Conservation (phyloP, 345 rosid species). For the Angophora floribunda region DNA sequence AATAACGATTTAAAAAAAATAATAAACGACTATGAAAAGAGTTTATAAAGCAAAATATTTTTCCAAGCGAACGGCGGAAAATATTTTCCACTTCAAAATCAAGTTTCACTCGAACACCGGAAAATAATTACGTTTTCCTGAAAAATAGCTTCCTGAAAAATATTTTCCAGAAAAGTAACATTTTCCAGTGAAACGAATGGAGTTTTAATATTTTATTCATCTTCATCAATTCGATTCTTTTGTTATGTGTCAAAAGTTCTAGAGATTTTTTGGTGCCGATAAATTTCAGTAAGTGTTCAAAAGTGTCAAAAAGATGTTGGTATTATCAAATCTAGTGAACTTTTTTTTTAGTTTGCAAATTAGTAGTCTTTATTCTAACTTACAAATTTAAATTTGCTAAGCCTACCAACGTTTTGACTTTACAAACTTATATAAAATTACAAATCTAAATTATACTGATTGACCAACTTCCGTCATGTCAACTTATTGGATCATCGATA, state of each 20-base stretch:
- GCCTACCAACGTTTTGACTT: not conserved
- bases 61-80: too few relatives aligned
- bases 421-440: not conserved
- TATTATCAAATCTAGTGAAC: not conserved
- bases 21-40: too few relatives aligned
- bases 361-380: not conserved
- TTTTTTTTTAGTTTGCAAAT: not conserved
- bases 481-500: not conserved
- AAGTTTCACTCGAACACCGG: too few relatives aligned
- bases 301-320: not conserved
- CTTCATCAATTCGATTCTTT: not conserved
- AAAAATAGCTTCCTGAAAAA: too few relatives aligned
- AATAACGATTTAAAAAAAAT: too few relatives aligned
- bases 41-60: too few relatives aligned
- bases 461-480: not conserved
- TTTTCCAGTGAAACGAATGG: too few relatives aligned
- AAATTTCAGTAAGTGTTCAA: not conserved
- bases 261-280: not conserved
- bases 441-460: not conserved
- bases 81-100: too few relatives aligned
- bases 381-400: not conserved
- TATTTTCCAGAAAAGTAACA: too few relatives aligned
- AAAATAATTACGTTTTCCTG: too few relatives aligned
- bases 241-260: not conserved
- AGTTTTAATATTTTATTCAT: not conserved